A percentile compares a stretch with the other conserved stretches of the same genome.
phyloP scores from a whole-genome alignment of 1,284 basidiomycete genomes.

The Leccinum colubrinum region DNA sequence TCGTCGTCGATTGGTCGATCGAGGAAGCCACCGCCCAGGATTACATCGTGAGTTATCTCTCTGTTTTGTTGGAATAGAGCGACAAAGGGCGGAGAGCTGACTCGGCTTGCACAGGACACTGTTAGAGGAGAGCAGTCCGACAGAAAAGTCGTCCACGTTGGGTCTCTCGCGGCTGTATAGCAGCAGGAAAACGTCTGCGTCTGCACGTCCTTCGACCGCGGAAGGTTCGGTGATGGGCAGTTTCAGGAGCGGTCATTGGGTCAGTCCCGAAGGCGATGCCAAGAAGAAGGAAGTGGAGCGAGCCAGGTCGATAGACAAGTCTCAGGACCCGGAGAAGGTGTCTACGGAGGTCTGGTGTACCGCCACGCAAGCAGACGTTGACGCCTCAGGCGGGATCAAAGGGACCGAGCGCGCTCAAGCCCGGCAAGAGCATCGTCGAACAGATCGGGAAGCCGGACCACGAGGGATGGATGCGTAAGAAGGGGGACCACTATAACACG shows the following conservation, averaged over 20 bases:
- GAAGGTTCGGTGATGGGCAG: slow-evolving; percentile 28
- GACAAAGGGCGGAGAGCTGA: neutral
- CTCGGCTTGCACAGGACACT: slow-evolving; percentile 20
- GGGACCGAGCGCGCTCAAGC: slow-evolving; percentile 45
- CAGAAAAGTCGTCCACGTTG: slow-evolving; percentile 39
- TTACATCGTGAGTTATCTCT: slow-evolving; percentile 46
- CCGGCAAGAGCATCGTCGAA: slow-evolving; percentile 73
- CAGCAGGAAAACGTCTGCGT: slow-evolving; percentile 39
- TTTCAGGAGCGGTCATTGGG: slow-evolving; percentile 12
- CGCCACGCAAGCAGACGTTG: slow-evolving; percentile 51
- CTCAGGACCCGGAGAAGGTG: slow-evolving; percentile 20
- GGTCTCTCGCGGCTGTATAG: slow-evolving; percentile 50
- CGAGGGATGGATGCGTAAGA: slow-evolving; percentile 94
- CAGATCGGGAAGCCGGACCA: slow-evolving; percentile 90
- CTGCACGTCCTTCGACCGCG: slow-evolving; percentile 37
- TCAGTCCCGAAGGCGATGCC: slow-evolving; percentile 5
- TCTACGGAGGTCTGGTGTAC: slow-evolving; percentile 17
- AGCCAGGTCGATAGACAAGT: slow-evolving; percentile 23
- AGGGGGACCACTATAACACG: slow-evolving; percentile 87
- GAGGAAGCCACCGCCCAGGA: slow-evolving; percentile 79
- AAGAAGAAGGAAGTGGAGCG: slow-evolving; percentile 24
- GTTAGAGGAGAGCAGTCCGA: slow-evolving; percentile 23
- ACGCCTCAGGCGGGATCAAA: slow-evolving; percentile 33
- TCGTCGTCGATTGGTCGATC: slow-evolving; percentile 58
- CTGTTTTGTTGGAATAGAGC: slow-evolving; percentile 1